These are phyloP conservation scores for Ilyonectria mors-panacis DNA, from an alignment of 2,329 filamentous ascomycete genomes.

Conservation along the genomic window DNA sequence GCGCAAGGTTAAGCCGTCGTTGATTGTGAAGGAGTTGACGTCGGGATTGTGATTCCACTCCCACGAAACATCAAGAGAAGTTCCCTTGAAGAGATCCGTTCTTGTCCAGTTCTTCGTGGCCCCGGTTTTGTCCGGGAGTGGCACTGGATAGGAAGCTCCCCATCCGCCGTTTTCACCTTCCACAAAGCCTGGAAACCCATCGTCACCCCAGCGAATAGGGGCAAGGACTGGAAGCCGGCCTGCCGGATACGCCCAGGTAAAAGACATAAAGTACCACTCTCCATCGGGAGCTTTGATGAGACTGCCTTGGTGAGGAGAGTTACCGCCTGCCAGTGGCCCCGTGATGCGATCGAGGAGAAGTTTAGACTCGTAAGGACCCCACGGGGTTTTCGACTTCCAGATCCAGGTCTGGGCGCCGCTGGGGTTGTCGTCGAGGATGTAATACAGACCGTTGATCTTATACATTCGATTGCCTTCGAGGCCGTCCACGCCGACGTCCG, in stretches of 20 bases:
- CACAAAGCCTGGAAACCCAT: conserved; percentile 60
- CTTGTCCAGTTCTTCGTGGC: background rate
- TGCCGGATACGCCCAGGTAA: conserved; percentile 67
- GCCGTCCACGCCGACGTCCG: conserved; percentile 3
- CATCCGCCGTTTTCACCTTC: background rate
- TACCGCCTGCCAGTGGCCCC: conserved; percentile 52
- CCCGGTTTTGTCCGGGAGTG: background rate
- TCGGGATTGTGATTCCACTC: conserved; percentile 17
- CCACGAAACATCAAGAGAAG: background rate
- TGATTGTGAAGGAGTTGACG: background rate
- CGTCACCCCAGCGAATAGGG: conserved; percentile 62
- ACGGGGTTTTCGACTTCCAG: conserved; percentile 60
- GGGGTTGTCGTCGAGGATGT: conserved; percentile 65
- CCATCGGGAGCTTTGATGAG: conserved; percentile 66
- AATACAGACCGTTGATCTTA: conserved; percentile 68
- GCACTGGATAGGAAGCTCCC: background rate
- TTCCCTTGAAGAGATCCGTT: background rate
- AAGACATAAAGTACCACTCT: conserved; percentile 72
- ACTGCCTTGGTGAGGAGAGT: conserved; percentile 67
- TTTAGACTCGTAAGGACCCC: conserved; percentile 65
- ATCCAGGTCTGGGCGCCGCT: conserved; percentile 60
- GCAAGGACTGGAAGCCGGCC: conserved; percentile 70
- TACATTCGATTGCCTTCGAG: conserved; percentile 70
- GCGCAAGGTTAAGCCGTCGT: background rate
- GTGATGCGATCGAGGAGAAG: conserved; percentile 54